Evolutionary conservation across 1,139 yeast genomes (phyloP).

Genomic region (Magnusiomyces ingens): DNA sequence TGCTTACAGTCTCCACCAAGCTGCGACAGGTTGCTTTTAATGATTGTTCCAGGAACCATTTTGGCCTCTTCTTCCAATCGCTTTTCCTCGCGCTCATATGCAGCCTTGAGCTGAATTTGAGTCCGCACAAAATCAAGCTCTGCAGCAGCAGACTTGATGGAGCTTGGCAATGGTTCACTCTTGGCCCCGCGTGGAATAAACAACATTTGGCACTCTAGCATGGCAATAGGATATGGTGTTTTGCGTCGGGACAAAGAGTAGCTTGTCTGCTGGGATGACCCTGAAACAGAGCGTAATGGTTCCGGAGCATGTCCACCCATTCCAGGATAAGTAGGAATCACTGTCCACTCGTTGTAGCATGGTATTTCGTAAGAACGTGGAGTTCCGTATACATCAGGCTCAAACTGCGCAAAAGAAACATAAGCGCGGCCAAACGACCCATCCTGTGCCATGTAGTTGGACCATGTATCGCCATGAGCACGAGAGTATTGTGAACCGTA

Average conservation of each 20-base stretch:
- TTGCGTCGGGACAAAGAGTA: slow-evolving; percentile 25
- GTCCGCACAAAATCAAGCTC: slow-evolving; percentile 12
- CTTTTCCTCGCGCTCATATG: background rate
- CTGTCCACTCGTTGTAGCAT: slow-evolving; percentile 79
- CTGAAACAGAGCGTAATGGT: background rate
- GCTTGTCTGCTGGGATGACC: background rate
- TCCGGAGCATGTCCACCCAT: background rate
- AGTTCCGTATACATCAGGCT: slow-evolving; percentile 48
- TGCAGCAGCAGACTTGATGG: slow-evolving; percentile 42
- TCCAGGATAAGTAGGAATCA: slow-evolving; percentile 19
- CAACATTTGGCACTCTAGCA: slow-evolving; percentile 61
- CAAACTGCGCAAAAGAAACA: slow-evolving; percentile 55
- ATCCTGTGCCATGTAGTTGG: slow-evolving; percentile 48
- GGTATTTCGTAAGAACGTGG: slow-evolving; percentile 49
- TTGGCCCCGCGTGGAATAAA: slow-evolving; percentile 51
- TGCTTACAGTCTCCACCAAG: slow-evolving; percentile 70
- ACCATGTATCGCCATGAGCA: background rate
- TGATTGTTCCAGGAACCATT: background rate
- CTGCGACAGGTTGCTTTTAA: slow-evolving; percentile 63
- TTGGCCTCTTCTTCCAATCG: slow-evolving; percentile 4
- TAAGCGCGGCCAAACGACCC: slow-evolving; percentile 83
- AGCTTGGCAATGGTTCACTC: slow-evolving; percentile 46
- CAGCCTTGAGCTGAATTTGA: background rate
- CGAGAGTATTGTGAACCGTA: background rate
- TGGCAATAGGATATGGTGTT: slow-evolving; percentile 57